Conservation (phyloP, 805 yeast species). For the Nakazawaea sp. region DNA sequence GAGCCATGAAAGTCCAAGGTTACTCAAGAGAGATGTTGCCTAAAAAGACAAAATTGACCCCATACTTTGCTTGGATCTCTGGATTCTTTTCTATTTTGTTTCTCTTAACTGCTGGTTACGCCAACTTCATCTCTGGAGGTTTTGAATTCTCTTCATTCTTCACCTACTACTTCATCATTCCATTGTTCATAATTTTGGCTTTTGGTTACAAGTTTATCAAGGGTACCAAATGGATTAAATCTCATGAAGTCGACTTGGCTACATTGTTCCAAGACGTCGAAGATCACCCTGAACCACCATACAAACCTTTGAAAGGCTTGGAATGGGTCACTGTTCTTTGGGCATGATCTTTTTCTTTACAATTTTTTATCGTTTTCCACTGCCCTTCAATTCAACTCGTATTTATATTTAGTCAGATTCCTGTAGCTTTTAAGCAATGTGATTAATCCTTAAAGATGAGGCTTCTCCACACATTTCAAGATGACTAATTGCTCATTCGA, state of each 20-base stretch:
- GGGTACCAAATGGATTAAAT: constrained; percentile 29
- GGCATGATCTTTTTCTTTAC: constrained; percentile 12
- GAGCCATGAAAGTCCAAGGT: constrained; percentile 67
- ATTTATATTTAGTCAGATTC: too few species aligned
- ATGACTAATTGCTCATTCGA: too few species aligned
- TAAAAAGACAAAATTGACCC: constrained; percentile 64
- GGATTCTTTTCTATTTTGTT: constrained; percentile 19
- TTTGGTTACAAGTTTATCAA: constrained; percentile 31
- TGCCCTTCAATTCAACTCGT: background rate
- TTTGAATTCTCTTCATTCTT: constrained; percentile 21
- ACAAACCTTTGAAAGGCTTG: constrained; percentile 19
- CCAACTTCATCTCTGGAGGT: constrained; percentile 26
- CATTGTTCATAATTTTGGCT: constrained; percentile 27
- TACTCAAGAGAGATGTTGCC: constrained; percentile 66
- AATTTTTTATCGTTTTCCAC: background rate
- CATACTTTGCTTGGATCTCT: constrained; percentile 48
- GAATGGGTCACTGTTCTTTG: constrained; percentile 16
- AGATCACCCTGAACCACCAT: constrained; percentile 24
- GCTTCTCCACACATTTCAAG: too few species aligned
- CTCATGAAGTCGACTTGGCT: constrained; percentile 20
- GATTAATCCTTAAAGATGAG: too few species aligned
- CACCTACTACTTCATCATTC: constrained; percentile 27
- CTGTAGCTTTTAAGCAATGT: too few species aligned
- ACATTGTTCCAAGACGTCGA: constrained; percentile 21
- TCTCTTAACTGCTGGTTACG: constrained; percentile 28